Evolutionary conservation across 208 protist genomes (phyloP).

Genomic region (Phytomonas francai): DNA sequence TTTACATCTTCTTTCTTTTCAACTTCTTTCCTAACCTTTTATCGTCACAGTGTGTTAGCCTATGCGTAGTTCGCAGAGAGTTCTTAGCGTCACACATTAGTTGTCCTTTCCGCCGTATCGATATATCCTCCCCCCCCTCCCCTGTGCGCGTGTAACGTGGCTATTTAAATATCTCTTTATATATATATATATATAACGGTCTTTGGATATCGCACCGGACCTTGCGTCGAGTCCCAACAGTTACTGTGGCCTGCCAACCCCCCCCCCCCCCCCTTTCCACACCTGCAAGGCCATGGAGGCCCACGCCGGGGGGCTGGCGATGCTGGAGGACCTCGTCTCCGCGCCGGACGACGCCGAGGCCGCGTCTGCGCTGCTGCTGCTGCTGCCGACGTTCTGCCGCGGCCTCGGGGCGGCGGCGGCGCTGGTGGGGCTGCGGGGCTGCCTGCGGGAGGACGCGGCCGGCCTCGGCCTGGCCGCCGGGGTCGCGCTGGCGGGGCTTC

Average conservation of each 20-base stretch:
- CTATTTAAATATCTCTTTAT: not conserved
- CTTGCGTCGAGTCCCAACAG: not conserved
- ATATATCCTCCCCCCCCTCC: too few relatives aligned
- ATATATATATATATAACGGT: not conserved
- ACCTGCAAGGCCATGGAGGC: conserved; percentile 69
- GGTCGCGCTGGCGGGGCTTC: conserved; percentile 36
- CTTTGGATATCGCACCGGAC: not conserved
- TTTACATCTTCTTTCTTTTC: not conserved
- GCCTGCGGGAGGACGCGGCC: conserved; percentile 67
- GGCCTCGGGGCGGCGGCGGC: too few relatives aligned
- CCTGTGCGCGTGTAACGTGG: not conserved
- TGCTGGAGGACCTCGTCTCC: conserved; percentile 77
- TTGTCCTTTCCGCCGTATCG: not conserved
- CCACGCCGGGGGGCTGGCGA: conserved; percentile 47
- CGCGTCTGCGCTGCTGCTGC: too few relatives aligned
- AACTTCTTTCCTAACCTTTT: not conserved
- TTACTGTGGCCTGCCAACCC: too few relatives aligned
- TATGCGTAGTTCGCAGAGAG: not conserved
- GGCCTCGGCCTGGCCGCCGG: conserved; percentile 43
- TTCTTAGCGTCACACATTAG: not conserved
- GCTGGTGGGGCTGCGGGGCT: too few relatives aligned
- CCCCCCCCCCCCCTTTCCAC: too few relatives aligned
- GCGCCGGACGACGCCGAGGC: too few relatives aligned
- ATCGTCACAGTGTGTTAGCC: not conserved
- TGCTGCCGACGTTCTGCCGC: too few relatives aligned